Base-by-base conservation (phyloP, 148 eudicot species). In the Fagopyrum esculentum region DNA sequence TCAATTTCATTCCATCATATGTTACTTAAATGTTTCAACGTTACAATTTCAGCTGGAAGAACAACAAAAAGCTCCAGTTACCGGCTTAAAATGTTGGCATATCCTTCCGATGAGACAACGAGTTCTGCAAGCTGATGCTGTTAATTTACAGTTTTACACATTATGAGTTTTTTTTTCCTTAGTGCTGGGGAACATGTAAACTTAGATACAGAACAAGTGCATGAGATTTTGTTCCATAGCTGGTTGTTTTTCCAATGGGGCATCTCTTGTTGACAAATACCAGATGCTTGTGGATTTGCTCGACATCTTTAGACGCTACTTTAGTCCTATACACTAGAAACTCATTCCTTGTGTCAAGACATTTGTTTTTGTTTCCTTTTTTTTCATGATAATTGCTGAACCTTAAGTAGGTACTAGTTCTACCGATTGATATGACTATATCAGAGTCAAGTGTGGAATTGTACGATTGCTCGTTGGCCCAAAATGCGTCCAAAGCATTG, bases 1-100 rank as follows among this genome's bases (percentile, higher is more conserved):
- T 35, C n/a, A 45, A 55, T 26, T 15, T 17, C 9, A 10, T 9
- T 57, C 71, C 46, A 52, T 45, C 9, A 44, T 6, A 16, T 74
- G 15, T 3, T 3, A 47, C 6, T 40, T 75, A 19, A 19, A 60
- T n/a, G 17, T 48, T 9, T 19, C 4, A 22, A 13, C 15, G 6
- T 44, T 26, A 9, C 12, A 9, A 3, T 19, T 60, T 13, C 77
- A 75, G 77, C 71, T 75, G 77, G 77, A 75, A 75, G 71, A 75
- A 75, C 71, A 75, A 75, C 77, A 75, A 75, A 29, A 75, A 60
- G 77, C 77, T 75, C 71, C 54, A 75, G 71, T 45, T 75, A 75
- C 77, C 77, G 9, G 77, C 77, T 15, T 75, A 17, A 59, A 64
- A 64, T 13, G 8, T 29, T 7, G 44, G 5, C 46, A 22, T 22